Conservation (phyloP, 2,329 filamentous ascomycete species). For the Calonectria pseudoturangicola region DNA sequence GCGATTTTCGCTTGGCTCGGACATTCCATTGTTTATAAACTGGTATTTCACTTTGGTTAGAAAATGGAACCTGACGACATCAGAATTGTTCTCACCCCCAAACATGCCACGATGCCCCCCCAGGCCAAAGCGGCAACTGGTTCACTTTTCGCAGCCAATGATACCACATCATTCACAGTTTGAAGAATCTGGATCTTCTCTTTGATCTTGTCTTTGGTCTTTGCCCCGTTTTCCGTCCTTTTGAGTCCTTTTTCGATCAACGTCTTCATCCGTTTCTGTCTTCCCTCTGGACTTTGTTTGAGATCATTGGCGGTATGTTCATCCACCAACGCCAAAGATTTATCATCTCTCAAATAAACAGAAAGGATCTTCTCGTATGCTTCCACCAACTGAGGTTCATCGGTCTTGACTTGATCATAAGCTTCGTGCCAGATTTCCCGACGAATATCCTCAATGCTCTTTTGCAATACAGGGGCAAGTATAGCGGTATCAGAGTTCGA, state of each 20-base stretch:
- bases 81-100: too few relatives aligned
- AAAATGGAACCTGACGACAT: not conserved
- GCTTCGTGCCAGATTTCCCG: not conserved
- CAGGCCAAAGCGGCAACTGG: slow-evolving; percentile 28
- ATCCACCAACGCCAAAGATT: not conserved
- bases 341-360: not conserved
- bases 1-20: slow-evolving; percentile 23
- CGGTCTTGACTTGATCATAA: not conserved
- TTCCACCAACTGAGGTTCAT: slow-evolving; percentile 21
- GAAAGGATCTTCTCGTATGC: slow-evolving; percentile 42
- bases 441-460: not conserved
- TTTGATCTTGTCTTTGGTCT: slow-evolving; percentile 13
- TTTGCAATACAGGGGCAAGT: too few relatives aligned
- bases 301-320: slow-evolving; percentile 21
- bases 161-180: too few relatives aligned
- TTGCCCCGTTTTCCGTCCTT: not conserved
- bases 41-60: not conserved
- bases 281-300: slow-evolving; percentile 4
- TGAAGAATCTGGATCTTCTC: too few relatives aligned
- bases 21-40: slow-evolving; percentile 25
- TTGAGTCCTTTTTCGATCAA: not conserved
- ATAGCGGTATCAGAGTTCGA: too few relatives aligned
- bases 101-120: slow-evolving; percentile 4
- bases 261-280: slow-evolving; percentile 14
- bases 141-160: slow-evolving; percentile 13